Conservation (phyloP, 2,329 filamentous ascomycete genomes). For the Apiospora rasikravindrae region DNA sequence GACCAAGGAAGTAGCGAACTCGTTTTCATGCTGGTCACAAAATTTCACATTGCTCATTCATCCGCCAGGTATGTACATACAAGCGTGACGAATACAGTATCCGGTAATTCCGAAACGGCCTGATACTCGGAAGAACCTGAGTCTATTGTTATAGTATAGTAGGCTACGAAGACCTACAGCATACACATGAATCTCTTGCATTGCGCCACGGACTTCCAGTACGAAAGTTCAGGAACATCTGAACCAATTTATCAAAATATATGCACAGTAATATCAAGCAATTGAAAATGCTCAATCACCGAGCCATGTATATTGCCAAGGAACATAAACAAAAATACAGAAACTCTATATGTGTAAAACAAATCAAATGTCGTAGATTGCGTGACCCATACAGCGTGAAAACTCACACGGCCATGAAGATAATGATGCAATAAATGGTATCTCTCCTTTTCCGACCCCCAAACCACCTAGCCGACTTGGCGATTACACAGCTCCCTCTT, state of each 20-base stretch:
- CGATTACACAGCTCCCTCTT: neutral
- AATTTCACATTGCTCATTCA: neutral
- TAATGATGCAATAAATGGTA: conserved; percentile 14
- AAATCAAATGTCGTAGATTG: neutral
- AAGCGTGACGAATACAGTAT: neutral
- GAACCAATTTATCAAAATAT: neutral
- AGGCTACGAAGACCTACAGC: neutral
- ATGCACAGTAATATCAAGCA: neutral
- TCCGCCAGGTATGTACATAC: neutral
- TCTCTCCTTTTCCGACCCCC: conserved; percentile 4
- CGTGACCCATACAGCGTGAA: neutral
- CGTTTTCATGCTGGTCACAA: neutral
- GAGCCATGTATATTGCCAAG: neutral
- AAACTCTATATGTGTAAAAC: neutral
- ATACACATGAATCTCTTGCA: too few relatives aligned
- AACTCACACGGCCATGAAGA: neutral
- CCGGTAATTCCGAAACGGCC: neutral
- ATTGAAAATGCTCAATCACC: neutral
- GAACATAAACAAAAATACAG: neutral
- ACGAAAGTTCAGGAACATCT: too few relatives aligned
- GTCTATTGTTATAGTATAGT: neutral
- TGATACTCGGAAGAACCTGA: neutral
- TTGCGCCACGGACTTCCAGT: too few relatives aligned
- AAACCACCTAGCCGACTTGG: neutral
- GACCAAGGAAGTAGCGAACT: neutral